Evolutionary conservation across 805 yeast genomes (phyloP).

Genomic region (Candida odintsovae): DNA sequence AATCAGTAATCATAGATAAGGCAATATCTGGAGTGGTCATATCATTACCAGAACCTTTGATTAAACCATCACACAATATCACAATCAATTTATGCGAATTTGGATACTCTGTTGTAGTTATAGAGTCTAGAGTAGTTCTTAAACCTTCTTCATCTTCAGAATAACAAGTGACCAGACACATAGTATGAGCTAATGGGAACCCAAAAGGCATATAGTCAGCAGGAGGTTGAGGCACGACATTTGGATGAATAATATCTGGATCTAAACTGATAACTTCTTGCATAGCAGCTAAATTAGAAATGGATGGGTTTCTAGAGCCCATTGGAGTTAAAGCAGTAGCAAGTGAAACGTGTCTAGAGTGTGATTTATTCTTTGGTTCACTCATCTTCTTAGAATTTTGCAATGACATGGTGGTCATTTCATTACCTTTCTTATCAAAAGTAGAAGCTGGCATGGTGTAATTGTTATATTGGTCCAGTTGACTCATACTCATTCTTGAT

Average conservation of each 20-base stretch:
- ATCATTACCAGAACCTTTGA: slow-evolving; percentile 92
- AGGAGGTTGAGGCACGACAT: slow-evolving; percentile 89
- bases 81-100: slow-evolving; percentile 86
- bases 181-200: slow-evolving; percentile 68
- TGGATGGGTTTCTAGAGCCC: slow-evolving; percentile 21
- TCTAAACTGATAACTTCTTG: slow-evolving; percentile 41
- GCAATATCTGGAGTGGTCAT: slow-evolving; percentile 85
- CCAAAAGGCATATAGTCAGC: slow-evolving; percentile 81
- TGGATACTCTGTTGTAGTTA: slow-evolving; percentile 94
- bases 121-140: slow-evolving; percentile 83
- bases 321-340: slow-evolving; percentile 14
- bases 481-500: slow-evolving; percentile 27
- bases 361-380: slow-evolving; percentile 8
- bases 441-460: slow-evolving; percentile 3
- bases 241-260: slow-evolving; percentile 60
- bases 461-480: slow-evolving; percentile 13
- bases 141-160: slow-evolving; percentile 88
- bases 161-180: slow-evolving; percentile 85
- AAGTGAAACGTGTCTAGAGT: slow-evolving; percentile 10
- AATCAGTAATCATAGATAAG: slow-evolving; percentile 78
- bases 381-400: slow-evolving; percentile 39
- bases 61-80: slow-evolving; percentile 87
- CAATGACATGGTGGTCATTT: slow-evolving; percentile 55
- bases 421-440: slow-evolving; percentile 20
- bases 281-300: slow-evolving; percentile 19